Evolutionary conservation across 2,329 filamentous ascomycete genomes (phyloP), one percentile per base, ranked within the genome.

Genomic region (Myriosclerotinia curreyana): DNA sequence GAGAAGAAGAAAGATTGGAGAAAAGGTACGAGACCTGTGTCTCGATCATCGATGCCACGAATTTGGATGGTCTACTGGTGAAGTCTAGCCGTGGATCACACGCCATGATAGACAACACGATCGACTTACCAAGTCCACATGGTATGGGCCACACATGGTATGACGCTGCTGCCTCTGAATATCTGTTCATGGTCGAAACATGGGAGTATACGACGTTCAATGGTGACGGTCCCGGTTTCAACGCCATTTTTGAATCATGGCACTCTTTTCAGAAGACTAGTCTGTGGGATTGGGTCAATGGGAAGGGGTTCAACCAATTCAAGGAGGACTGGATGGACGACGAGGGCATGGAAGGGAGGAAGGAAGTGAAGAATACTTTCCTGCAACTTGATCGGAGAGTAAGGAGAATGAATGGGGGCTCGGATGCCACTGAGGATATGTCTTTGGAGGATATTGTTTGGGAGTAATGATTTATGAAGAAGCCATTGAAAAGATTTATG

Each of bases 91-190:
- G 36, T 5, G 38, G 38, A 0, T 9, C 14, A 31, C 38, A 28
- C 25, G 25, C 53, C 9, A 20, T 42, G 25, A 42, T 44, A 14
- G 53, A 44, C 12, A 42, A 55, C 9, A 55, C 53, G 14, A 31
- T 44, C 31, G 38, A 44, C 44, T 31, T 56, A 11, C 53, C 53
- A 44, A 56, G 17, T 11, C 53, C 38, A 20, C 11, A 56, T 17
- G 53, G 17, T 44, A 44, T 56, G 38, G 53, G 38, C 14, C 25
- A 56, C 31, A 44, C 9, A n/a, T 56, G 38, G 53, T 44, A 56
- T 28, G 38, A 44, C 12, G 38, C 53, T 44, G 20, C 22, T 6
- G 53, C 53, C 38, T 56, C 53, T 12, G 25, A 56, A 14, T 56
- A 56, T 12, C 12, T 56, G 7, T 31, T n/a, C 3, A 14, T 44